These are phyloP conservation scores for Penicillium chermesinum DNA, from an alignment of 495 filamentous ascomycete species.

Conservation along the genomic window DNA sequence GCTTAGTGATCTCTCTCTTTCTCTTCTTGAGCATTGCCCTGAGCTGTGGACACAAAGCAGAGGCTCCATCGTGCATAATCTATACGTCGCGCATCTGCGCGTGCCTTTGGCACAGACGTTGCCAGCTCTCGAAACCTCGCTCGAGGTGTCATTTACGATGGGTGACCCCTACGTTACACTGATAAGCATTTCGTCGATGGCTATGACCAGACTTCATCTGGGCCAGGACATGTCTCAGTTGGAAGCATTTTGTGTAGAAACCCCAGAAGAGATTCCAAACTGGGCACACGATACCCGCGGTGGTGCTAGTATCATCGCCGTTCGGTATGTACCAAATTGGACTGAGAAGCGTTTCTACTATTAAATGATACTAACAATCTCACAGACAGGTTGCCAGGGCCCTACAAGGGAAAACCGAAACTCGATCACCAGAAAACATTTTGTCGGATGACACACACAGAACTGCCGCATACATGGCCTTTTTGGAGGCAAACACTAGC, in stretches of 20 bases:
- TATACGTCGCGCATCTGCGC: slow-evolving; percentile 71
- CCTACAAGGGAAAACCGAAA: slow-evolving; percentile 78
- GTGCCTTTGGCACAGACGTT: slow-evolving; percentile 56
- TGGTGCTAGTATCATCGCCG: slow-evolving; percentile 64
- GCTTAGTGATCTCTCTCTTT: slow-evolving; percentile 58
- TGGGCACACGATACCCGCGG: slow-evolving; percentile 77
- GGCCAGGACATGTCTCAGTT: slow-evolving; percentile 72
- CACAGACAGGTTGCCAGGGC: slow-evolving; percentile 67
- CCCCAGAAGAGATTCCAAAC: slow-evolving; percentile 67
- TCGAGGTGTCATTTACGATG: slow-evolving; percentile 65
- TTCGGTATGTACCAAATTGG: slow-evolving; percentile 30
- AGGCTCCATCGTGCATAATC: slow-evolving; percentile 64
- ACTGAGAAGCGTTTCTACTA: not conserved
- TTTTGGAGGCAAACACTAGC: slow-evolving; percentile 42
- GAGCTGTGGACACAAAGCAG: slow-evolving; percentile 67
- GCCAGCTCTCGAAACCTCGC: slow-evolving; percentile 57
- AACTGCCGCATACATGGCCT: slow-evolving; percentile 57
- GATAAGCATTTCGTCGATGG: slow-evolving; percentile 66
- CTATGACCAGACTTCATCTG: slow-evolving; percentile 63
- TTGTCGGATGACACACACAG: slow-evolving; percentile 70
- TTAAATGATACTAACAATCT: slow-evolving; percentile 4
- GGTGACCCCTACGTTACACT: slow-evolving; percentile 74
- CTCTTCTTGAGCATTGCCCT: slow-evolving; percentile 59
- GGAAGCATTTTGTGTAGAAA: slow-evolving; percentile 66
- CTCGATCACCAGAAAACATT: slow-evolving; percentile 48